Evolutionary conservation across 495 filamentous ascomycete species (phyloP), one percentile per base, ranked within the genome.

Genomic region (Xylaria venustula): DNA sequence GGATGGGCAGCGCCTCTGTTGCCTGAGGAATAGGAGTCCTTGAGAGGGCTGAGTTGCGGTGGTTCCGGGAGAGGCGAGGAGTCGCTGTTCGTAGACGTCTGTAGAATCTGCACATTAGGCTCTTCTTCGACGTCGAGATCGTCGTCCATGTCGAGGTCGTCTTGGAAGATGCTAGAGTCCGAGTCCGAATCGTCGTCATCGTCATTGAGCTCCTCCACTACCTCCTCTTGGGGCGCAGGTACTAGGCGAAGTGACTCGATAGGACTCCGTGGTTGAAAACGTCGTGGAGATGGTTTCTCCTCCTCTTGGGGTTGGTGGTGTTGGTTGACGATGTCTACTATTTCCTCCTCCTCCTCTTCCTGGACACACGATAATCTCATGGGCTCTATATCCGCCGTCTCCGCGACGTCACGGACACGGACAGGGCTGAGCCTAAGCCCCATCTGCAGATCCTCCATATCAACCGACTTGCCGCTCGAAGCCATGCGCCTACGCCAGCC

Each of bases 401-500:
- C 75, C 62, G 81, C 76, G n/a, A 83, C 75, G 26, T 79, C 74
- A 23, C 79, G 72, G 58, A 83, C 77, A 52, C 82, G 77, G 61
- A 87, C 77, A 36, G 86, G 75, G 71, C 86, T 87, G 7, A 92
- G 80, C 25, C 79, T 79, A 71, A 97, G 77, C 0, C 90, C 88
- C 77, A 85, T 86, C 73, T 85, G 88, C 52, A 96, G 71, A 69
- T 96, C 92, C 26, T 96, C 91, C 25, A 93, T 79, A 63, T 92
- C 88, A 34, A 97, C 83, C 0, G 90, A 87, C 62, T 88, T 86
- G 14, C 92, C 92, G 56, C 86, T 89, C 52, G 87, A 83, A 2
- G 84, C 82, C 80, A 97, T 91, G 19, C 91, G 82, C 69, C 86
- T 88, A 58, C 93, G 88, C 94, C 95, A 98, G 26, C 89, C 87